These are phyloP conservation scores for Dissoconium aciculare DNA, from an alignment of 2,329 filamentous ascomycete genomes.

Conservation along the genomic window DNA sequence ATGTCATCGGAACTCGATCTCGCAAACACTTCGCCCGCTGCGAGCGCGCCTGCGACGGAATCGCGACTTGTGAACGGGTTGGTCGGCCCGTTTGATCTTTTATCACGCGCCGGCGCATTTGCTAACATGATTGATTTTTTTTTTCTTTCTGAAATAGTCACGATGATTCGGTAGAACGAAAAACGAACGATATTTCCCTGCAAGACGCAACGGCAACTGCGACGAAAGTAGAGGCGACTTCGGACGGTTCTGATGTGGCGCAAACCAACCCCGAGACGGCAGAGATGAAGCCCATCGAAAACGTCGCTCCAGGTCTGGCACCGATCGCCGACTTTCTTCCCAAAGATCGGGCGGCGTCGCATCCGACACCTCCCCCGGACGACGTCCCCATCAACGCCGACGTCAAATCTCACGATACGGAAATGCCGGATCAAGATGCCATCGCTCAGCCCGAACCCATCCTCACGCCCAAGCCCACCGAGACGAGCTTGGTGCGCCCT, in stretches of 20 bases:
- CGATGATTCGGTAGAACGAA: too few relatives aligned
- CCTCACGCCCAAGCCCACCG: constrained; percentile 25
- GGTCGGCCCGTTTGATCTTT: too few relatives aligned
- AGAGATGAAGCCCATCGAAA: constrained; percentile 24
- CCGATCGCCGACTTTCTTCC: constrained; percentile 30
- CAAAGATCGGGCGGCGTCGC: constrained; percentile 27
- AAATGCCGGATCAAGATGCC: constrained; percentile 5
- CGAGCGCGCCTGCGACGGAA: too few relatives aligned
- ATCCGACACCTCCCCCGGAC: constrained; percentile 29
- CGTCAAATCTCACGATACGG: constrained; percentile 13
- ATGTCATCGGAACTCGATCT: constrained; percentile 12
- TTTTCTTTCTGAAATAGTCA: too few relatives aligned
- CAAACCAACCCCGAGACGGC: neutral
- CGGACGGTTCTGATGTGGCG: constrained; percentile 9
- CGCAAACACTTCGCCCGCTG: constrained; percentile 7
- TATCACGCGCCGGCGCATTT: too few relatives aligned
- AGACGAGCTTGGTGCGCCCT: constrained; percentile 47
- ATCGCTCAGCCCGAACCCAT: constrained; percentile 11
- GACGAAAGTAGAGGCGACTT: constrained; percentile 11
- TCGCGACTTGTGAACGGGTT: too few relatives aligned
- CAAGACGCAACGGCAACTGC: too few relatives aligned
- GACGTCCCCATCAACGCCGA: constrained; percentile 21
- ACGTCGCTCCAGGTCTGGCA: constrained; percentile 31
- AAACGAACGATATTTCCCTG: too few relatives aligned
- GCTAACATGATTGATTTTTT: too few relatives aligned